phyloP scores from a whole-genome alignment of 2,329 filamentous ascomycete genomes.

The Pyricularia grisea region DNA sequence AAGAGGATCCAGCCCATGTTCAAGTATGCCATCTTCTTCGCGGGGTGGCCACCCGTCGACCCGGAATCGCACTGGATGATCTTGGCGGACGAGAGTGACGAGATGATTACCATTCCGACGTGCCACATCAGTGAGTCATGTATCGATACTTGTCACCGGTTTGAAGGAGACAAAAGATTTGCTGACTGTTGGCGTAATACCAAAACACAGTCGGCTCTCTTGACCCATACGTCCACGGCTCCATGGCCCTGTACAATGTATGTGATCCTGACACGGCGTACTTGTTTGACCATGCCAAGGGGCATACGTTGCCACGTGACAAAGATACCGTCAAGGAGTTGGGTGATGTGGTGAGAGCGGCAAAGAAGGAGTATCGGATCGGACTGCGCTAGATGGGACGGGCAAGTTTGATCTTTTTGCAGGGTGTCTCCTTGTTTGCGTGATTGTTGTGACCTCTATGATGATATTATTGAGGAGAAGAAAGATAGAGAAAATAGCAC shows the following conservation, averaged over 20 bases:
- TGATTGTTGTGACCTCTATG: neutral
- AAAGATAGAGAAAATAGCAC: neutral
- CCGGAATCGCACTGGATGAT: constrained; percentile 31
- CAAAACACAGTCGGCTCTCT: constrained; percentile 32
- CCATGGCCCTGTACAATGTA: constrained; percentile 51
- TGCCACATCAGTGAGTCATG: constrained; percentile 36
- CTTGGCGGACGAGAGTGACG: constrained; percentile 37
- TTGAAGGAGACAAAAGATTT: neutral
- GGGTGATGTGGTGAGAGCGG: constrained; percentile 29
- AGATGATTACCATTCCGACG: constrained; percentile 40
- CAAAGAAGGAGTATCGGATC: constrained; percentile 9
- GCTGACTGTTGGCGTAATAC: neutral
- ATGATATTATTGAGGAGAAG: no score
- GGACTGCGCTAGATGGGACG: neutral
- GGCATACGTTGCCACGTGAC: constrained; percentile 51
- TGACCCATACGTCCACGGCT: constrained; percentile 52
- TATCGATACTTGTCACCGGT: neutral
- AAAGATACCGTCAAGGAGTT: constrained; percentile 36
- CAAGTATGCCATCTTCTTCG: constrained; percentile 41
- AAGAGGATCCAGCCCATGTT: constrained; percentile 26
- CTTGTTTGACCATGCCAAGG: constrained; percentile 57
- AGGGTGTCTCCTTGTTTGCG: neutral
- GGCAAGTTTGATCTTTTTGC: neutral
- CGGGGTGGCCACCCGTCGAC: constrained; percentile 42
- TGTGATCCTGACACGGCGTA: constrained; percentile 49